Conservation (phyloP, 768 basidiomycete genomes). For the Termitomyces sp. region DNA sequence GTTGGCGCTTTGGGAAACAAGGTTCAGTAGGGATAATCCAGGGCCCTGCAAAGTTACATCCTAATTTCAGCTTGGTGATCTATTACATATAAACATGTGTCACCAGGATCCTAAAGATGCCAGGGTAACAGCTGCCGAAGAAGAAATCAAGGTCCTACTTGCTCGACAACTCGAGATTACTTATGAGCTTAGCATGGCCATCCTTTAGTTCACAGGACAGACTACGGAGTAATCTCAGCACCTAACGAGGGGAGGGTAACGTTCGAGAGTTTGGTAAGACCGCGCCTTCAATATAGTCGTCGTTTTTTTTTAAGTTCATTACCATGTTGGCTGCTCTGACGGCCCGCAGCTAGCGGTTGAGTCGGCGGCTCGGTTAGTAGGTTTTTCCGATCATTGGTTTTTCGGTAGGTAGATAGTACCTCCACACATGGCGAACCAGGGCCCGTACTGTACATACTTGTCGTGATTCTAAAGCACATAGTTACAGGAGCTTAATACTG, state of each 20-base stretch:
- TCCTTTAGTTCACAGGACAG: background rate
- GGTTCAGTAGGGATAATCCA: background rate
- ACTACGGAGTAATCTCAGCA: background rate
- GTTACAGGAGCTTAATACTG: no score
- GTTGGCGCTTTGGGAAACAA: no score
- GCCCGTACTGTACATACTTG: no score
- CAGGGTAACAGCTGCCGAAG: background rate
- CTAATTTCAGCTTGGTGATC: constrained; percentile 7
- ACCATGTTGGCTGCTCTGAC: no score
- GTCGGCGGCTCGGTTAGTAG: no score
- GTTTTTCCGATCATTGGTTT: background rate
- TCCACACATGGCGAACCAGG: no score
- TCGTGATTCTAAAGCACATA: no score
- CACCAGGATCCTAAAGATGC: background rate
- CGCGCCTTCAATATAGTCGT: no score
- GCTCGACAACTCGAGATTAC: background rate
- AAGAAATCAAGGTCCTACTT: background rate
- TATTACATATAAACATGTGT: constrained; percentile 3
- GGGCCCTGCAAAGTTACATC: background rate
- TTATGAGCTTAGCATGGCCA: no score
- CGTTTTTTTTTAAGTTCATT: no score
- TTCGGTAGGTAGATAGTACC: background rate
- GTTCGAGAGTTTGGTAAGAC: background rate
- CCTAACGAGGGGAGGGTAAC: background rate
- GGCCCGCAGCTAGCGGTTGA: background rate